Conservation (phyloP, 2,329 filamentous ascomycete species). For the Metarhizium brunneum region DNA sequence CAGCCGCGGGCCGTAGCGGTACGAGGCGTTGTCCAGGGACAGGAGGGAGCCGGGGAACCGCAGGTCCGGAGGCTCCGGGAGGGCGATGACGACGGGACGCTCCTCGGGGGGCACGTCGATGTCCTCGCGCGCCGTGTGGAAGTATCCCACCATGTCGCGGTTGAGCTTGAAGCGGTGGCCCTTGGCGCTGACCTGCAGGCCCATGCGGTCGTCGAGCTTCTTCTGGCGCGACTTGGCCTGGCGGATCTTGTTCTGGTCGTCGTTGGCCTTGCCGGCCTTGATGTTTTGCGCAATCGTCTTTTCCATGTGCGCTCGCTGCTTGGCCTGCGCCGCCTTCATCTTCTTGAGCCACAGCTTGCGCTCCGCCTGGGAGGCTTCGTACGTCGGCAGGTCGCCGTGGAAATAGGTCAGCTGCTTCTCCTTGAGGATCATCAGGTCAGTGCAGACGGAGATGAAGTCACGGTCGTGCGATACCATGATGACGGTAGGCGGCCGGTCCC, state of each 20-base stretch:
- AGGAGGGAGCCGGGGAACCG: conserved; percentile 68
- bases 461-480: conserved; percentile 79
- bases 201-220: conserved; percentile 74
- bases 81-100: conserved; percentile 43
- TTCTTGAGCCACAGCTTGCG: conserved; percentile 58
- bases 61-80: conserved; percentile 59
- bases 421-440: conserved; percentile 66
- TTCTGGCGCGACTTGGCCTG: conserved; percentile 79
- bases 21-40: conserved; percentile 60
- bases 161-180: conserved; percentile 76
- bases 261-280: conserved; percentile 64
- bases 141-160: conserved; percentile 57
- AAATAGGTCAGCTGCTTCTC: conserved; percentile 66
- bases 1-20: conserved; percentile 44
- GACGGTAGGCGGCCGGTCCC: conserved; percentile 51
- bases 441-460: conserved; percentile 68
- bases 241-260: conserved; percentile 78
- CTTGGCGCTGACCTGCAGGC: conserved; percentile 60
- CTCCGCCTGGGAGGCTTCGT: conserved; percentile 59
- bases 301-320: conserved; percentile 72
- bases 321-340: conserved; percentile 76
- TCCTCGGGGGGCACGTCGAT: conserved; percentile 63
- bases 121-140: conserved; percentile 49
- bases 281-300: conserved; percentile 67
- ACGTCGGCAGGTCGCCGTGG: conserved; percentile 63